Percentiles rank a stretch among this genome's conserved stretches.
Evolutionary conservation across 2,329 filamentous ascomycete species (phyloP).

Genomic region (Diaporthe amygdali): DNA sequence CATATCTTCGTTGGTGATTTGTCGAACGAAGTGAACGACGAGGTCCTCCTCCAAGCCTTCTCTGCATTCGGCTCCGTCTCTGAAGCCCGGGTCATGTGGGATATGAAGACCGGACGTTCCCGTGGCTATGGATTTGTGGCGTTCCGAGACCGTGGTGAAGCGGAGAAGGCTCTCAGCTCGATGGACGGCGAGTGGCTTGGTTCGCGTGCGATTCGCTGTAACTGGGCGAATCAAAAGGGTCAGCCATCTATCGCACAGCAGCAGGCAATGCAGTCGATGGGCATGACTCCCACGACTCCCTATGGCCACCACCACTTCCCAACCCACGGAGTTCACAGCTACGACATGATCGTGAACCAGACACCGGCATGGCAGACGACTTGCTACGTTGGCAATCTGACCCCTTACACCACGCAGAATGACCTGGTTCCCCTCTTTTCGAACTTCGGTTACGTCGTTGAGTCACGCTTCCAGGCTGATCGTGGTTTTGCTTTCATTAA

Average conservation of each 20-base stretch:
- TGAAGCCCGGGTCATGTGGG: constrained; percentile 99
- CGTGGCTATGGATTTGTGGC: constrained; percentile 98
- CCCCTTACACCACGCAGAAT: constrained; percentile 95
- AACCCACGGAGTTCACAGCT: constrained; percentile 94
- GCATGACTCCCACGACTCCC: constrained; percentile 95
- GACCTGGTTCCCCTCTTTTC: constrained; percentile 98
- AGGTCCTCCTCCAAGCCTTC: constrained; percentile 91
- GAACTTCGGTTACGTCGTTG: constrained; percentile 97
- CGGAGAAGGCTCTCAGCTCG: constrained; percentile 92
- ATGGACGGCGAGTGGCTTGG: constrained; percentile 99
- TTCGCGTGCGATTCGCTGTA: constrained; percentile 96
- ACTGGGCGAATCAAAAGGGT: constrained; percentile 99
- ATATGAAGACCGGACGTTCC: constrained; percentile 99
- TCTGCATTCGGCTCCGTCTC: constrained; percentile 95
- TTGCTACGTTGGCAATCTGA: constrained; percentile 96
- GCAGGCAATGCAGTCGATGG: constrained; percentile 95
- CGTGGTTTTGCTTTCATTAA: constrained; percentile 98
- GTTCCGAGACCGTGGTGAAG: constrained; percentile 91
- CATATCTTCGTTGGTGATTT: constrained; percentile 98
- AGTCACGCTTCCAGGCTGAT: constrained; percentile 97
- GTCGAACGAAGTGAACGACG: constrained; percentile 98
- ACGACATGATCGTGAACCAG: constrained; percentile 94
- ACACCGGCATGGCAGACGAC: constrained; percentile 98
- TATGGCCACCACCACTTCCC: constrained; percentile 98
- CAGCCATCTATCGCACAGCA: constrained; percentile 98